A percentile compares a stretch with the other conserved stretches of the same genome.
Evolutionary conservation across 1,139 yeast species (phyloP).

Genomic region (Yamadazyma sp.): DNA sequence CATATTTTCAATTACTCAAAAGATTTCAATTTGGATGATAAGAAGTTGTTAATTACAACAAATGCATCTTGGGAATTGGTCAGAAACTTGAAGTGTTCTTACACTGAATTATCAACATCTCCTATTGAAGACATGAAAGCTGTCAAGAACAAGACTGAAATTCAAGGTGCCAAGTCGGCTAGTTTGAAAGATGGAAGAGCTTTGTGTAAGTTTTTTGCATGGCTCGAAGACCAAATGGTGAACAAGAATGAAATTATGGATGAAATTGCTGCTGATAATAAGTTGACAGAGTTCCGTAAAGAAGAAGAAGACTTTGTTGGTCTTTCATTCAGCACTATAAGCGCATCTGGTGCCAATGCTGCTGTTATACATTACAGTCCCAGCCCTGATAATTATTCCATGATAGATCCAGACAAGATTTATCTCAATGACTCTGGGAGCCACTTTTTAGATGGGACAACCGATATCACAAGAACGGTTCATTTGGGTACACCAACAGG

Average conservation of each 20-base stretch:
- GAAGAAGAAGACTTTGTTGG: conserved; percentile 69
- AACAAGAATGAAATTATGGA: conserved; percentile 60
- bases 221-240: conserved; percentile 74
- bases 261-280: conserved; percentile 77
- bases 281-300: conserved; percentile 64
- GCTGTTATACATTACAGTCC: conserved; percentile 90
- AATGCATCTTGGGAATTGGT: conserved; percentile 82
- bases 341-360: conserved; percentile 91
- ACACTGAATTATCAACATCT: conserved; percentile 50
- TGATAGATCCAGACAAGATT: conserved; percentile 73
- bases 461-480: conserved; percentile 91
- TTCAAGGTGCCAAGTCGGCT: conserved; percentile 72
- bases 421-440: conserved; percentile 93
- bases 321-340: conserved; percentile 86
- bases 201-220: conserved; percentile 72
- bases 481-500: conserved; percentile 72
- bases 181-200: conserved; percentile 90
- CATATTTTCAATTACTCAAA: conserved; percentile 46
- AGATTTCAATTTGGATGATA: conserved; percentile 36
- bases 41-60: conserved; percentile 59
- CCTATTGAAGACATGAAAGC: conserved; percentile 76
- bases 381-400: conserved; percentile 52
- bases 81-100: conserved; percentile 45
- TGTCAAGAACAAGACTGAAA: conserved; percentile 71
- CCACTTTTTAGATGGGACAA: conserved; percentile 92